phyloP scores from a whole-genome alignment of 1,284 basidiomycete genomes.

The Malassezia equina region DNA sequence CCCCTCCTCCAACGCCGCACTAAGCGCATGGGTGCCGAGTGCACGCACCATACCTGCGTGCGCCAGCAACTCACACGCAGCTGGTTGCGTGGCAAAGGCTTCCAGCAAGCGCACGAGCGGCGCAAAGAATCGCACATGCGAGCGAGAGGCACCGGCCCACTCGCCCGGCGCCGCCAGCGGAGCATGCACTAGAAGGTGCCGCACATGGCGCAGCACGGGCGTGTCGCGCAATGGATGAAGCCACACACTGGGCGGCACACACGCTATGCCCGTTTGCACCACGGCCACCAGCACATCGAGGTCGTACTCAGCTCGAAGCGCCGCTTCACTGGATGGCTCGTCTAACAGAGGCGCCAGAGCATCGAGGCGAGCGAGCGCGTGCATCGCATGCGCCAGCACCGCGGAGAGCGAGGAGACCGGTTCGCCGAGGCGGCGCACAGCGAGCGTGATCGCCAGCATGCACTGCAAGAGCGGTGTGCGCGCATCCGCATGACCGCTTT shows the following conservation, averaged over 20 bases:
- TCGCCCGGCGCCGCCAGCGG: slow-evolving; percentile 1
- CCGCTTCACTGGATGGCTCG: neutral
- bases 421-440: neutral
- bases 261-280: slow-evolving; percentile 17
- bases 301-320: slow-evolving; percentile 1
- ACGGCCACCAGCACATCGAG: slow-evolving; percentile 19
- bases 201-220: neutral
- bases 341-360: neutral
- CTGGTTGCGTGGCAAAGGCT: slow-evolving; percentile 64
- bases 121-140: slow-evolving; percentile 12
- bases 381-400: neutral
- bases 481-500: neutral
- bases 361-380: neutral
- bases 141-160: neutral
- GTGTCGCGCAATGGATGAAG: slow-evolving; percentile 3
- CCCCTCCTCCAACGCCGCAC: slow-evolving; percentile 63
- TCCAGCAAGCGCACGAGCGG: slow-evolving; percentile 73
- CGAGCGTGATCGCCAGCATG: neutral
- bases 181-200: neutral
- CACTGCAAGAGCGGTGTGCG: slow-evolving; percentile 10
- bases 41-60: slow-evolving; percentile 70
- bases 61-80: slow-evolving; percentile 72
- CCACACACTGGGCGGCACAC: slow-evolving; percentile 1
- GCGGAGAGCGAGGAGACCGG: neutral
- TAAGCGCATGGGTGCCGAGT: slow-evolving; percentile 72